phyloP scores from a whole-genome alignment of 257 asterid genomes.

The Solanum bulbocastanum region DNA sequence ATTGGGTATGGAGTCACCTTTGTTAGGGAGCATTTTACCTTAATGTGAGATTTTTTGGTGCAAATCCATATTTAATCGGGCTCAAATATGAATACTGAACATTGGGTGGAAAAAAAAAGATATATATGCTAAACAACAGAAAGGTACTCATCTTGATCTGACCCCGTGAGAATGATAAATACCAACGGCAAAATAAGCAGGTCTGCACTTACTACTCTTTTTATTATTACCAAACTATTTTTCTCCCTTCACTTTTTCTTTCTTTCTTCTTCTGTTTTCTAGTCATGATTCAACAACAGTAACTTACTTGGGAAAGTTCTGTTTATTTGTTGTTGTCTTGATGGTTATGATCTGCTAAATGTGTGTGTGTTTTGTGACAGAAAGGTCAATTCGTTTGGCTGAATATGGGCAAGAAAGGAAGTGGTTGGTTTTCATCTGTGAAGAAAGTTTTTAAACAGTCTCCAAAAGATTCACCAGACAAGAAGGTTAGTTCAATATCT shows the following conservation, averaged over 20 bases:
- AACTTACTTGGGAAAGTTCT: neutral
- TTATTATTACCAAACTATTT: neutral
- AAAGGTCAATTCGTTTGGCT: neutral
- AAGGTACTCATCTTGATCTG: too few species aligned
- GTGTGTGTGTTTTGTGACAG: neutral
- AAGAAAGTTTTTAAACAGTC: conserved; percentile 77
- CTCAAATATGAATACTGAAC: too few species aligned
- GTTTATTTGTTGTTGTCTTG: neutral
- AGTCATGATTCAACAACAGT: neutral
- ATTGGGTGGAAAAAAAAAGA: too few species aligned
- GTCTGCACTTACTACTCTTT: conserved; percentile 23
- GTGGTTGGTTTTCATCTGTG: conserved; percentile 75
- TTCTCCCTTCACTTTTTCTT: neutral
- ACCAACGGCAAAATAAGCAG: conserved; percentile 53
- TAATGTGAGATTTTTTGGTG: too few species aligned
- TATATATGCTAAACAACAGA: too few species aligned
- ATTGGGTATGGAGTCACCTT: too few species aligned
- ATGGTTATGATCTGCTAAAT: neutral
- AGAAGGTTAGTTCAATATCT: conserved; percentile 39
- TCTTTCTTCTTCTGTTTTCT: neutral
- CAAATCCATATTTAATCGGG: too few species aligned
- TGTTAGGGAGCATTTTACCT: too few species aligned
- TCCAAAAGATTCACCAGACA: conserved; percentile 42
- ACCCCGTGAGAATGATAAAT: conserved; percentile 28
- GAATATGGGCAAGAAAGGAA: conserved; percentile 74